These are phyloP conservation scores for Gliomastix tumulicola DNA, from an alignment of 2,329 filamentous ascomycete species.

Conservation along the genomic window DNA sequence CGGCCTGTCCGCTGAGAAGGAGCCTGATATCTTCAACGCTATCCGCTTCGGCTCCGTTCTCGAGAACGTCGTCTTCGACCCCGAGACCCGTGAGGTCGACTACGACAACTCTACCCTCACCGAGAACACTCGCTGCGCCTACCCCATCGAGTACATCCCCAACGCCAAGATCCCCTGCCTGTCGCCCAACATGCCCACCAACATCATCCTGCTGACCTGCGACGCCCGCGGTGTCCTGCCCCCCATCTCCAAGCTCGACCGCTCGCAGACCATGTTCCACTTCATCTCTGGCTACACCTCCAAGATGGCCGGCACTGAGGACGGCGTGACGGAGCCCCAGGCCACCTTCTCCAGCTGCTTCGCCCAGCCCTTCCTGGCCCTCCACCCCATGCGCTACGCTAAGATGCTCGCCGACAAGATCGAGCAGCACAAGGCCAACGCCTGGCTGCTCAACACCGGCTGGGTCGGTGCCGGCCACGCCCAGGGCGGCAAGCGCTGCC, in stretches of 20 bases:
- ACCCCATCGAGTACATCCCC: slow-evolving; percentile 97
- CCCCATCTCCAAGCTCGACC: slow-evolving; percentile 93
- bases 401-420: slow-evolving; percentile 99
- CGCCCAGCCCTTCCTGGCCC: slow-evolving; percentile 95
- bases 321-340: slow-evolving; percentile 93
- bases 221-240: slow-evolving; percentile 95
- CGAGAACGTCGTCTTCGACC: slow-evolving; percentile 98
- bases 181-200: slow-evolving; percentile 79
- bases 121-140: slow-evolving; percentile 97
- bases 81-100: slow-evolving; percentile 80
- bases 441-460: slow-evolving; percentile 97
- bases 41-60: slow-evolving; percentile 96
- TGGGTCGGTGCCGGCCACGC: slow-evolving; percentile 90
- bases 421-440: slow-evolving; percentile 86
- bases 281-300: slow-evolving; percentile 99
- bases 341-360: slow-evolving; percentile 99
- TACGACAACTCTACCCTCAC: slow-evolving; percentile 94
- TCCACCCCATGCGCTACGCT: slow-evolving; percentile 98
- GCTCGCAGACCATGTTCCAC: slow-evolving; percentile 98
- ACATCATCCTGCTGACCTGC: slow-evolving; percentile 98
- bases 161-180: slow-evolving; percentile 99
- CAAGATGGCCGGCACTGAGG: slow-evolving; percentile 99
- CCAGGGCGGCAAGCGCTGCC: slow-evolving; percentile 93
- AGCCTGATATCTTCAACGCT: slow-evolving; percentile 94
- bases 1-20: slow-evolving; percentile 95